These are phyloP conservation scores for Mycena sp. DNA, from an alignment of 1,284 basidiomycete species.

Conservation along the genomic window DNA sequence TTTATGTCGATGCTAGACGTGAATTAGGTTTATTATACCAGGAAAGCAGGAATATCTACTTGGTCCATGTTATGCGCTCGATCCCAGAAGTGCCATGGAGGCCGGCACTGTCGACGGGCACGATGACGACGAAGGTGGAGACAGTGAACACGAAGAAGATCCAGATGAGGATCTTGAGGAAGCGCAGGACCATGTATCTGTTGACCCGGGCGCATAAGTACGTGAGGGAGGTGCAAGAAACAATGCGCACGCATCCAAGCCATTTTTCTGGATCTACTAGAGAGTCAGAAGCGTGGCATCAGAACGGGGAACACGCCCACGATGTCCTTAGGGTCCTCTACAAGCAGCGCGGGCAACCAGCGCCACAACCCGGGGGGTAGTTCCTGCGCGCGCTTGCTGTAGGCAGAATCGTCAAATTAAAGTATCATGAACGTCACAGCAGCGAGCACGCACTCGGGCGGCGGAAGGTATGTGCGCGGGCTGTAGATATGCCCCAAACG, in stretches of 20 bases:
- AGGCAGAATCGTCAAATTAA: constrained; percentile 3
- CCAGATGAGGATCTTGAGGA: constrained; percentile 70
- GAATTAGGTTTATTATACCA: neutral
- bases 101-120: constrained; percentile 68
- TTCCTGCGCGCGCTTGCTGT: constrained; percentile 55
- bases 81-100: constrained; percentile 46
- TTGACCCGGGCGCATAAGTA: neutral
- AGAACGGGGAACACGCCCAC: constrained; percentile 35
- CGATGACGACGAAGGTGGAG: constrained; percentile 64
- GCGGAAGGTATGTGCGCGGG: constrained; percentile 64
- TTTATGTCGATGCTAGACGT: constrained; percentile 45
- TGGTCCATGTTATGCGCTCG: constrained; percentile 56
- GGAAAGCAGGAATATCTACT: constrained; percentile 44
- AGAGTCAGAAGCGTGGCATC: constrained; percentile 1
- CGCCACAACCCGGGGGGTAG: constrained; percentile 53
- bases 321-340: constrained; percentile 52
- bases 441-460: constrained; percentile 51
- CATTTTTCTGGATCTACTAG: constrained; percentile 63
- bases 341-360: constrained; percentile 57
- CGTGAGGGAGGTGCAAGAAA: neutral
- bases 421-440: neutral
- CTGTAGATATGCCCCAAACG: constrained; percentile 61
- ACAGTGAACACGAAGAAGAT: constrained; percentile 75
- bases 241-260: constrained; percentile 71
- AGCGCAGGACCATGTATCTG: constrained; percentile 71